A percentile compares a stretch with the other conserved stretches of the same genome.
These are phyloP conservation scores for Botryobasidium botryosum DNA, from an alignment of 768 basidiomycete genomes.

Conservation along the genomic window DNA sequence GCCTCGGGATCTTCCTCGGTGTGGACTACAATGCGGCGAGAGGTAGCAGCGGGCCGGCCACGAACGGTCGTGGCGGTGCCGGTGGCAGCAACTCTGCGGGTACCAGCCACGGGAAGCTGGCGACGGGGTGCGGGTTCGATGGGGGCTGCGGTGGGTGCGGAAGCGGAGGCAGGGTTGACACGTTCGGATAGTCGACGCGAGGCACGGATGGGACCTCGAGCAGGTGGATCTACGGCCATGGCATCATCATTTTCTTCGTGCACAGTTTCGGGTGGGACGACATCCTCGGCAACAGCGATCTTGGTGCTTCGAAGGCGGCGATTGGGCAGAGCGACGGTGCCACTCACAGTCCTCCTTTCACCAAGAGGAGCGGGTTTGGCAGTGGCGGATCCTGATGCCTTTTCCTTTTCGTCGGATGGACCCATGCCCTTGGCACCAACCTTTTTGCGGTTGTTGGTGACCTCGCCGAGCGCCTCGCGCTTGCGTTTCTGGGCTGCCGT, in stretches of 20 bases:
- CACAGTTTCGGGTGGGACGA: no score
- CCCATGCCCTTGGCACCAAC: conserved; percentile 14
- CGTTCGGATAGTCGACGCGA: conserved; percentile 4
- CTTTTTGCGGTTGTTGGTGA: conserved; percentile 26
- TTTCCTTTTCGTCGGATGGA: no score
- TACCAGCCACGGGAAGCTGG: conserved; percentile 15
- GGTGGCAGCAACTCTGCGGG: conserved; percentile 9
- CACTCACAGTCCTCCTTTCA: conserved; percentile 2
- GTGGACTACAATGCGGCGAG: neutral
- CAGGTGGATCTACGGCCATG: conserved; percentile 26
- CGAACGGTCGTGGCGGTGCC: neutral
- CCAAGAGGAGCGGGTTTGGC: no score
- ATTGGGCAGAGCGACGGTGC: conserved; percentile 7
- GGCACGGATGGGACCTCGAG: conserved; percentile 3
- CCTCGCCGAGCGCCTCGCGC: conserved; percentile 58
- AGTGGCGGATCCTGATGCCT: conserved; percentile 4
- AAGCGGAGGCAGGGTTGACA: neutral
- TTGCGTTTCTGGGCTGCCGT: conserved; percentile 46
- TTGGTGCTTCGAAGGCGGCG: conserved; percentile 12
- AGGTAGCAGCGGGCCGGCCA: neutral
- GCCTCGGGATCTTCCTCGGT: conserved; percentile 16
- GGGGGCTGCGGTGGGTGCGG: neutral
- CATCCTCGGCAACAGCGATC: no score
- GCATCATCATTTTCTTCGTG: conserved; percentile 22
- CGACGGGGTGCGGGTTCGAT: conserved; percentile 14